phyloP scores from a whole-genome alignment of 257 asterid species.

The Solanum virginianum region DNA sequence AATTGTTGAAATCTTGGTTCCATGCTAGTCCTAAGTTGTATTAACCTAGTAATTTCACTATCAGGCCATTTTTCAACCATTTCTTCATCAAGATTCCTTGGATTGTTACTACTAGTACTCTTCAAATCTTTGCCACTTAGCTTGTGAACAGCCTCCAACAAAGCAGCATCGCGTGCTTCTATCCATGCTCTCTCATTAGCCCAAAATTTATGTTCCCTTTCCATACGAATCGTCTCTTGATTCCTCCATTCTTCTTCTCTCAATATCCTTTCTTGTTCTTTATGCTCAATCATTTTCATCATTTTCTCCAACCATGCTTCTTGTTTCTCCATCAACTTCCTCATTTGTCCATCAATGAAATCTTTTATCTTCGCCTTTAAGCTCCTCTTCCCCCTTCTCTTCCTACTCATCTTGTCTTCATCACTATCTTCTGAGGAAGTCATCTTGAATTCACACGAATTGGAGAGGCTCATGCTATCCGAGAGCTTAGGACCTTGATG shows the following conservation, averaged over 20 bases:
- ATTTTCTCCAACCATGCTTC: conserved; percentile 80
- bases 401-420: conserved; percentile 19
- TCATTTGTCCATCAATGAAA: conserved; percentile 69
- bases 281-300: conserved; percentile 62
- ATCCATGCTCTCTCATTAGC: conserved; percentile 83
- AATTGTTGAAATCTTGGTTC: conserved; percentile 32
- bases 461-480: conserved; percentile 70
- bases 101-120: neutral
- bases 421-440: conserved; percentile 50
- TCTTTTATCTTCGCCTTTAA: conserved; percentile 63
- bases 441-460: conserved; percentile 47
- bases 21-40: conserved; percentile 41
- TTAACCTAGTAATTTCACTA: conserved; percentile 35
- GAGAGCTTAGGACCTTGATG: conserved; percentile 22
- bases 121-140: conserved; percentile 28
- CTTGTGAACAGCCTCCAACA: conserved; percentile 61
- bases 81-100: neutral
- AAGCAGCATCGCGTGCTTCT: conserved; percentile 56
- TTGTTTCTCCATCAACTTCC: conserved; percentile 72
- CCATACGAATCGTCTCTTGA: conserved; percentile 53
- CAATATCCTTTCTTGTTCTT: conserved; percentile 57
- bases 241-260: conserved; percentile 87
- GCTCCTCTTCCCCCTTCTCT: conserved; percentile 25
- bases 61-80: conserved; percentile 33
- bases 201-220: conserved; percentile 79